A percentile compares a stretch with the other conserved stretches of the same genome.
Evolutionary conservation across 1,284 basidiomycete species (phyloP).

Genomic region (Puccinia sorghi): DNA sequence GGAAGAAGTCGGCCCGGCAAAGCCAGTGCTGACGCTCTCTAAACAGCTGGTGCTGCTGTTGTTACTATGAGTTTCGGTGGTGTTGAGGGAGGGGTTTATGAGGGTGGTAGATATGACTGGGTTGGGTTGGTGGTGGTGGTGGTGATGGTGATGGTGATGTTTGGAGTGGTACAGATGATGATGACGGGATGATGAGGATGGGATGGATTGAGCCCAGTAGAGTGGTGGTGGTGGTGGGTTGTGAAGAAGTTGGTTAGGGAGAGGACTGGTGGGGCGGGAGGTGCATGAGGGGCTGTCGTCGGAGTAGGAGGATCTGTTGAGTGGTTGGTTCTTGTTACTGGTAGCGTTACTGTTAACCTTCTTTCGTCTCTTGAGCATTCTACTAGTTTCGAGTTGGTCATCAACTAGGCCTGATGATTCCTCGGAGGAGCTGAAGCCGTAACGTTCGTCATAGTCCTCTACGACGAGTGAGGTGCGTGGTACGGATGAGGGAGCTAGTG

Average conservation of each 20-base stretch:
- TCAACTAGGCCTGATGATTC: slow-evolving; percentile 21
- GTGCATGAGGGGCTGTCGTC: slow-evolving; percentile 19
- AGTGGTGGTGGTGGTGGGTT: slow-evolving; percentile 7
- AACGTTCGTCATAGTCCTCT: slow-evolving; percentile 33
- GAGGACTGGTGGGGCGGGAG: slow-evolving; percentile 8
- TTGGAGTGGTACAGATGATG: slow-evolving; percentile 2
- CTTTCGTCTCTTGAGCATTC: slow-evolving; percentile 31
- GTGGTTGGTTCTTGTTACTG: neutral
- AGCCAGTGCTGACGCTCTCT: slow-evolving; percentile 5
- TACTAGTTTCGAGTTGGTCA: neutral
- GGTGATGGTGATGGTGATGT: slow-evolving; percentile 23
- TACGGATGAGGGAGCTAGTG: neutral
- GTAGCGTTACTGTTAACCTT: neutral
- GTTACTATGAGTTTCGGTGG: neutral
- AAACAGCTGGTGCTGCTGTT: slow-evolving; percentile 9
- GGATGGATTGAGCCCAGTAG: slow-evolving; percentile 14
- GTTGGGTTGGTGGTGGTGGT: neutral
- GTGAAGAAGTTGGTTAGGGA: neutral
- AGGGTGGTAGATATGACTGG: neutral
- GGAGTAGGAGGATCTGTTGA: neutral
- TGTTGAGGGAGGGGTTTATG: slow-evolving; percentile 14
- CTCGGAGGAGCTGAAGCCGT: slow-evolving; percentile 38
- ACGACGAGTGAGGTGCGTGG: slow-evolving; percentile 8
- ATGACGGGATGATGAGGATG: neutral
- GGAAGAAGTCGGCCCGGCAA: neutral